Evolutionary conservation across 164 flowering plant genomes (phyloP), one percentile per base, ranked within the genome.

Genomic region (Hamamelis virginiana): DNA sequence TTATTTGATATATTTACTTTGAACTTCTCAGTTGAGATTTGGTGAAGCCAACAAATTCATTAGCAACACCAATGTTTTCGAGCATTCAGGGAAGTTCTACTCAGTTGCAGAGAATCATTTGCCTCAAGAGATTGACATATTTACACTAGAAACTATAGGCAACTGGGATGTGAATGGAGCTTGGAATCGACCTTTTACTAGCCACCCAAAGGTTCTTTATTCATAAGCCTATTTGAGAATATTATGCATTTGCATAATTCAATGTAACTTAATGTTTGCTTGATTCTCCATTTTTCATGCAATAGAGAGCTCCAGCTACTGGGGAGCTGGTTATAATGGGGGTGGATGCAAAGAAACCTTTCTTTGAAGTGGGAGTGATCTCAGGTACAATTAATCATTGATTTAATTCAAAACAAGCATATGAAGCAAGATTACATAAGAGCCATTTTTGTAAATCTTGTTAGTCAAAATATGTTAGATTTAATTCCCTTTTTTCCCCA

Each of bases 291-390:
- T 62, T 46, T 62, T 45, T 16, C 27, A 13, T 69, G 62, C 51
- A 53, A 19, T 83, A 89, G 92, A 86, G 53, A 85, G 85, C 73
- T 71, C 91, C 91, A n/a, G 83, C 72, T 8, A 77, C 83, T 1
- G 89, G 95, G 8, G 90, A 87, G 82, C 82, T 89, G n/a, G 85
- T 89, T 14, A 80, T 80, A 22, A 62, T 85, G 64, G 92, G 95
- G 16, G 74, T 78, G 5, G 79, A 77, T 69, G 79, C 83, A 28
- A 59, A 46, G 25, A 81, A 83, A 68, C 91, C 94, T 48, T 86
- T 55, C 71, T 44, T 75, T 59, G 89, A 74, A 62, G 16, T 87
- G 15, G 94, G 94, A 22, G 74, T 89, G 0, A 69, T 87, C 41
- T 87, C 90, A 69, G 91, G 95, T 89, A n/a, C n/a, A n/a, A n/a